These are phyloP conservation scores for Atkinsonella hypoxylon DNA, from an alignment of 2,329 filamentous ascomycete species.

Conservation along the genomic window DNA sequence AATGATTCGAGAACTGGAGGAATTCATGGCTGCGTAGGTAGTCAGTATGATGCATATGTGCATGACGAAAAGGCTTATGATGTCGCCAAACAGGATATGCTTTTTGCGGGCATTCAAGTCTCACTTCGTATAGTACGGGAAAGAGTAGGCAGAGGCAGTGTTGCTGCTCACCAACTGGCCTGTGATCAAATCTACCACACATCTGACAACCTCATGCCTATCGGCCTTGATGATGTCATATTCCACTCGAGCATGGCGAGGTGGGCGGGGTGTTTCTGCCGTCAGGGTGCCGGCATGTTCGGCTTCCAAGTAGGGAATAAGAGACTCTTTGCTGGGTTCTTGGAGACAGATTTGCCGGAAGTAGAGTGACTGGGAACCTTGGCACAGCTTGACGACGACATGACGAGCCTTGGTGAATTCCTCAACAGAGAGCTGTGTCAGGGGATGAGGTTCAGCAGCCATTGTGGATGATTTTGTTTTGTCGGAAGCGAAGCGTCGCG, in stretches of 20 bases:
- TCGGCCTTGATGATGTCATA: conserved; percentile 28
- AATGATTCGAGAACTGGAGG: conserved; percentile 25
- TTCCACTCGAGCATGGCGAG: conserved; percentile 33
- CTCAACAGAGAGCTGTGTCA: conserved; percentile 35
- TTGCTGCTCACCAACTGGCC: conserved; percentile 18
- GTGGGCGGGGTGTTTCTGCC: conserved; percentile 28
- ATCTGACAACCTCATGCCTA: conserved; percentile 22
- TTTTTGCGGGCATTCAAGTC: background rate
- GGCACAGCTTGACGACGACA: conserved; percentile 24
- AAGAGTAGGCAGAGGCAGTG: conserved; percentile 15
- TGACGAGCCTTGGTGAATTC: conserved; percentile 38
- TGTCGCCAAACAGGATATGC: too few relatives aligned
- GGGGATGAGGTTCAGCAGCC: conserved; percentile 23
- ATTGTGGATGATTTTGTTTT: background rate
- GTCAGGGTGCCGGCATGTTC: conserved; percentile 42
- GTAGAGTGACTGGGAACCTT: conserved; percentile 14
- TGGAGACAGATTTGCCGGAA: conserved; percentile 51
- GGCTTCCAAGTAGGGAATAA: conserved; percentile 48
- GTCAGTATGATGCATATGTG: background rate
- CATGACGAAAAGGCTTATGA: too few relatives aligned
- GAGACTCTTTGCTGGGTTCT: conserved; percentile 47
- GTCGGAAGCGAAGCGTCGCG: background rate
- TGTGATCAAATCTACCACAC: conserved; percentile 26
- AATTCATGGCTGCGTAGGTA: conserved; percentile 24
- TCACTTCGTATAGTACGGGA: conserved; percentile 22